A percentile compares a stretch with the other conserved stretches of the same genome.
Conservation (phyloP, 305 asterid species). For the Vinca major region DNA sequence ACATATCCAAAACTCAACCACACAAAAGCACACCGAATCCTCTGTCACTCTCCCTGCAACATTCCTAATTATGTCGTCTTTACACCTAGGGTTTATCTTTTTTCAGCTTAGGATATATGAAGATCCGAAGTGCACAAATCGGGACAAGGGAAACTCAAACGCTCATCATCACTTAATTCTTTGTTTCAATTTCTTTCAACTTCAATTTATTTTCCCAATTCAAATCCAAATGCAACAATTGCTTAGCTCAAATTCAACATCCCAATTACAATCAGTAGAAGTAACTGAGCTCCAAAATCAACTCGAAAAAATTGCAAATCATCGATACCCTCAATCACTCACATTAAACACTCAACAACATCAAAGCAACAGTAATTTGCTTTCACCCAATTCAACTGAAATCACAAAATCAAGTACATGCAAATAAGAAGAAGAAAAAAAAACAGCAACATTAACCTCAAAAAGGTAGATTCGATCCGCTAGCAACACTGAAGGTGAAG, state of each 20-base stretch:
- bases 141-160: too few species aligned
- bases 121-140: too few species aligned
- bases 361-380: background rate
- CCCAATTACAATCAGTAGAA: background rate
- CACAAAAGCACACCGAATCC: too few species aligned
- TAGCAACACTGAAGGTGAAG: background rate
- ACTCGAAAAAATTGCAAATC: background rate
- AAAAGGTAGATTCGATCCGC: constrained; percentile 16
- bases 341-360: background rate
- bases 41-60: too few species aligned
- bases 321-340: constrained; percentile 2
- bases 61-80: too few species aligned
- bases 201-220: constrained; percentile 1
- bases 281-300: background rate
- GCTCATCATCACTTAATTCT: background rate
- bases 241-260: background rate
- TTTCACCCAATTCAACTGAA: background rate
- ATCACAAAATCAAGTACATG: background rate
- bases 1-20: too few species aligned
- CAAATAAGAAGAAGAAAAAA: background rate
- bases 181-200: background rate
- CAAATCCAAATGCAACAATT: background rate
- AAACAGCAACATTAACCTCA: constrained; percentile 1
- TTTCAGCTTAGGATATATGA: too few species aligned
- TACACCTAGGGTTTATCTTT: too few species aligned